Percentiles rank a stretch among this genome's conserved stretches.
phyloP scores from a whole-genome alignment of 495 filamentous ascomycete genomes.

The Daldinia concentrica region DNA sequence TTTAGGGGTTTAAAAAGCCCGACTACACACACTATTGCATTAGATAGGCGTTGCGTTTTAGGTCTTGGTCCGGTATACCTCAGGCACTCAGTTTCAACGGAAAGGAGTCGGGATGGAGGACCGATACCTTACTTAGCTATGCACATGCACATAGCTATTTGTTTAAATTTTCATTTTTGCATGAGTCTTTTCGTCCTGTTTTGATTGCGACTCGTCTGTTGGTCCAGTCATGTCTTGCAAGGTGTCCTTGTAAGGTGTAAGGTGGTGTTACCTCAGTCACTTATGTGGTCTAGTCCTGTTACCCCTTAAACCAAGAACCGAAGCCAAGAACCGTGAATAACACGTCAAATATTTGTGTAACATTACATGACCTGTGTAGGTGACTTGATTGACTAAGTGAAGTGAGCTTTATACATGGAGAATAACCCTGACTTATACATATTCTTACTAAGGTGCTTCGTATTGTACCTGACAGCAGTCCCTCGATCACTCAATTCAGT shows the following conservation, averaged over 20 bases:
- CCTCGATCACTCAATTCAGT: not conserved
- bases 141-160: slow-evolving; percentile 9
- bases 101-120: slow-evolving; percentile 6
- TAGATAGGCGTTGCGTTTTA: slow-evolving; percentile 46
- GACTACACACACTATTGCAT: slow-evolving; percentile 36
- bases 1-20: not conserved
- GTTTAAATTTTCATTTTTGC: not conserved
- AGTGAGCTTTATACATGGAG: not conserved
- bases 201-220: not conserved
- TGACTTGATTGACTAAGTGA: not conserved
- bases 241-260: too few species aligned
- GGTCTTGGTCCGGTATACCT: slow-evolving; percentile 25
- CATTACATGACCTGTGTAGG: not conserved
- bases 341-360: not conserved
- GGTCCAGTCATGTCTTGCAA: not conserved
- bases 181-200: not conserved
- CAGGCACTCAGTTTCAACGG: slow-evolving; percentile 15
- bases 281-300: not conserved
- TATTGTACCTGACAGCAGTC: not conserved
- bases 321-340: not conserved
- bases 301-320: not conserved
- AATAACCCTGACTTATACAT: not conserved
- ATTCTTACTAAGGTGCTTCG: not conserved
- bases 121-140: slow-evolving; percentile 41
- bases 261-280: not conserved